phyloP scores from a whole-genome alignment of 768 basidiomycete species.

The Trametes punicea region DNA sequence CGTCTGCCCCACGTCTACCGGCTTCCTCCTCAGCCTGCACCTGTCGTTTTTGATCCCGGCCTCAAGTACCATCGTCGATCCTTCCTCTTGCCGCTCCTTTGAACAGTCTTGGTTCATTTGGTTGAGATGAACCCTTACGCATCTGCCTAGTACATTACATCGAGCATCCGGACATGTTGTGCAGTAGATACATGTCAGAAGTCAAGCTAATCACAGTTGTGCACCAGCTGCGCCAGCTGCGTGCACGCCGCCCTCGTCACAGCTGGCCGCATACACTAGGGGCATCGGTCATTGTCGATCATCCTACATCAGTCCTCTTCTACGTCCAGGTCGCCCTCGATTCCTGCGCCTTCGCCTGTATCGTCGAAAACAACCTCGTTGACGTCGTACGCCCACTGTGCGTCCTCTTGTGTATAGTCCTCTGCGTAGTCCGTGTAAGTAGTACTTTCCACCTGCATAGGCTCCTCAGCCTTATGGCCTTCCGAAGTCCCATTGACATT shows the following conservation, averaged over 20 bases:
- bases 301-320: conserved; percentile 58
- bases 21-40: not conserved
- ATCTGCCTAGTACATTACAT: conserved; percentile 7
- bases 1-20: not conserved
- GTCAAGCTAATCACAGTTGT: conserved; percentile 17
- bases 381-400: conserved; percentile 39
- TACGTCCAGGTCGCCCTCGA: conserved; percentile 71
- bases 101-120: conserved; percentile 9
- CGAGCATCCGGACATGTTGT: conserved; percentile 16
- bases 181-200: conserved; percentile 17
- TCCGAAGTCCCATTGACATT: not conserved
- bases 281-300: too few species aligned
- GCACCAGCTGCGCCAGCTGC: not conserved
- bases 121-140: conserved; percentile 12
- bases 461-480: not conserved
- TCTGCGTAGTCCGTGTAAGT: conserved; percentile 20
- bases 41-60: not conserved
- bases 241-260: not conserved
- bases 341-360: conserved; percentile 58
- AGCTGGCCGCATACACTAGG: too few species aligned
- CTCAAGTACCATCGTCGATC: conserved; percentile 10
- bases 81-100: conserved; percentile 14
- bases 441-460: conserved; percentile 4
- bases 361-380: conserved; percentile 65
- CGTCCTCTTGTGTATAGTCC: conserved; percentile 22